Percentiles rank a stretch among this genome's conserved stretches.
These are phyloP conservation scores for Podospora sp. DNA, from an alignment of 495 filamentous ascomycete genomes.

Conservation along the genomic window DNA sequence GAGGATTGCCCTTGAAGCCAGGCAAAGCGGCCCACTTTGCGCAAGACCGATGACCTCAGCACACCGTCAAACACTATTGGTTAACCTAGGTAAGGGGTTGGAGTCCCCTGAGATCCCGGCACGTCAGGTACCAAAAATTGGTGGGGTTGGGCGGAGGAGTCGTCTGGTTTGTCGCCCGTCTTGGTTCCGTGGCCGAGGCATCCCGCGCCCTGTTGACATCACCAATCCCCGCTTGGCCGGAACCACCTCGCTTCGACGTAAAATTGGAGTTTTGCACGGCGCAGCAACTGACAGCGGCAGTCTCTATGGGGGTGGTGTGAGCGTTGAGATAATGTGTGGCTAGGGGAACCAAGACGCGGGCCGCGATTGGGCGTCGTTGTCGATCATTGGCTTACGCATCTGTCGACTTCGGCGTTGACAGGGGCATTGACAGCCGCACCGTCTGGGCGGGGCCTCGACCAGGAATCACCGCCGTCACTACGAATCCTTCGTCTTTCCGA, in stretches of 20 bases:
- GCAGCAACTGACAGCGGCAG: slow-evolving; percentile 1
- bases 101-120: background rate
- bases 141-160: background rate
- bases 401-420: slow-evolving; percentile 11
- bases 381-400: slow-evolving; percentile 13
- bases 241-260: background rate
- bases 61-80: background rate
- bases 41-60: background rate
- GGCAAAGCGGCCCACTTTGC: background rate
- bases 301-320: background rate
- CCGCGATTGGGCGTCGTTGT: background rate
- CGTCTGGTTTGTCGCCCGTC: background rate
- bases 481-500: background rate
- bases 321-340: background rate
- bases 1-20: background rate
- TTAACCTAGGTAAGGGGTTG: background rate
- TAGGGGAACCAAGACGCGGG: background rate
- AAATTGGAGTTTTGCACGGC: background rate
- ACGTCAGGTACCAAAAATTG: background rate
- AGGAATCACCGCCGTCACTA: background rate
- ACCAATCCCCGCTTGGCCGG: background rate
- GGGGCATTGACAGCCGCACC: background rate
- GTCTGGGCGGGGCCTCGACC: background rate
- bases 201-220: background rate
- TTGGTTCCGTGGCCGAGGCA: background rate